These are phyloP conservation scores for Cyanodermella asteris DNA, from an alignment of 2,329 filamentous ascomycete species.

Conservation along the genomic window DNA sequence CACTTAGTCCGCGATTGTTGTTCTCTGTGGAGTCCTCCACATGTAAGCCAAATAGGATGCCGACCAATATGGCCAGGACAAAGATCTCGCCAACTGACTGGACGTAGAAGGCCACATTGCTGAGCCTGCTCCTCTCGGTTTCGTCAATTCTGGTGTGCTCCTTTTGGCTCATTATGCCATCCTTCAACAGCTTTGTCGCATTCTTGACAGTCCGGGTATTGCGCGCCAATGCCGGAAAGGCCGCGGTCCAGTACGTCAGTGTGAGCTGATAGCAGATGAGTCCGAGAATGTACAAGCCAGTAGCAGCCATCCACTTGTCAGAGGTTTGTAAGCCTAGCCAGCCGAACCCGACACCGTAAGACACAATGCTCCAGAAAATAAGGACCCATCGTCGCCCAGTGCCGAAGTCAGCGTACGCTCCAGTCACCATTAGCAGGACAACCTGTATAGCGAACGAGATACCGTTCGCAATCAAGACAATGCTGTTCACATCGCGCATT, in stretches of 20 bases:
- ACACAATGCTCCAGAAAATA: slow-evolving; percentile 36
- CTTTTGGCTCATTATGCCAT: too few relatives aligned
- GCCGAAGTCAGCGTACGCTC: slow-evolving; percentile 38
- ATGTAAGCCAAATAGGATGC: slow-evolving; percentile 25
- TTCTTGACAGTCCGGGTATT: too few relatives aligned
- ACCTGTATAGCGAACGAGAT: slow-evolving; percentile 47
- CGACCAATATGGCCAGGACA: slow-evolving; percentile 42
- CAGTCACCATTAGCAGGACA: slow-evolving; percentile 24
- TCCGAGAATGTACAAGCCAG: slow-evolving; percentile 43
- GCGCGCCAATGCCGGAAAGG: slow-evolving; percentile 35
- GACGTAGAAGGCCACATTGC: slow-evolving; percentile 41
- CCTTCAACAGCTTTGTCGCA: too few relatives aligned
- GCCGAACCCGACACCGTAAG: slow-evolving; percentile 42
- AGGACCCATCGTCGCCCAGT: slow-evolving; percentile 41
- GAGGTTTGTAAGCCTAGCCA: slow-evolving; percentile 43
- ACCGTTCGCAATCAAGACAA: slow-evolving; percentile 43
- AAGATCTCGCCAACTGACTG: slow-evolving; percentile 40
- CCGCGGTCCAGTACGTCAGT: slow-evolving; percentile 47
- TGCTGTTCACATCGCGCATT: slow-evolving; percentile 38
- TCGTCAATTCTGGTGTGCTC: too few relatives aligned
- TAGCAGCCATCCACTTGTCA: slow-evolving; percentile 36
- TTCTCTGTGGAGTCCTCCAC: slow-evolving; percentile 41
- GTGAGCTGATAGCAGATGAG: slow-evolving; percentile 45
- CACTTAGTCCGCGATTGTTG: slow-evolving; percentile 45
- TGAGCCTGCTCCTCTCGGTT: slow-evolving; percentile 35